Evolutionary conservation across 805 yeast genomes (phyloP).

Genomic region (Vanderwaltozyma yarrowii): DNA sequence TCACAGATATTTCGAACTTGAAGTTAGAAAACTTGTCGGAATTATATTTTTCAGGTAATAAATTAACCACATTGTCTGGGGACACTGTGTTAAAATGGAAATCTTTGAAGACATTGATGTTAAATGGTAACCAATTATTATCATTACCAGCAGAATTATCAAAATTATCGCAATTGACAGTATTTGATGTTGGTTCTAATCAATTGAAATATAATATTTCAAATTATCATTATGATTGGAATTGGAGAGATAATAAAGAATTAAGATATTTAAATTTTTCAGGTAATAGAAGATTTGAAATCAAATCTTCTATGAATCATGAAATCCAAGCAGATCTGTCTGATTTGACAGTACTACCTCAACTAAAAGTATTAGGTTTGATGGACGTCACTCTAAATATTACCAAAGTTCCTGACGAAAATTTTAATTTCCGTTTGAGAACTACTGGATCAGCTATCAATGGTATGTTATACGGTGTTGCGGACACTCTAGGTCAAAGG

Average conservation of each 20-base stretch:
- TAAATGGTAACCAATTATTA: constrained; percentile 78
- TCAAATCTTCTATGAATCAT: constrained; percentile 46
- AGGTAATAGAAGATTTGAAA: constrained; percentile 86
- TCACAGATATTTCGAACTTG: constrained; percentile 75
- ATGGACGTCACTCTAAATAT: constrained; percentile 94
- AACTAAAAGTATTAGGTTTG: constrained; percentile 66
- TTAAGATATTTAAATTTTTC: constrained; percentile 79
- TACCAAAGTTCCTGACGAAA: constrained; percentile 81
- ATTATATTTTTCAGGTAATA: constrained; percentile 76
- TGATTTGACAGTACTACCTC: constrained; percentile 63
- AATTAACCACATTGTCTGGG: constrained; percentile 65
- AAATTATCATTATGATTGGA: constrained; percentile 96
- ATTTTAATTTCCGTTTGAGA: constrained; percentile 71
- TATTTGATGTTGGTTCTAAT: constrained; percentile 86
- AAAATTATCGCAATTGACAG: constrained; percentile 49
- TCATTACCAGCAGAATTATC: constrained; percentile 85
- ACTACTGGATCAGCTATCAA: constrained; percentile 77
- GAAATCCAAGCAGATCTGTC: constrained; percentile 39
- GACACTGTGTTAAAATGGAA: constrained; percentile 65
- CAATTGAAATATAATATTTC: constrained; percentile 84
- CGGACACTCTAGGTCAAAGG: constrained; percentile 70
- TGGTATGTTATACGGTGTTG: constrained; percentile 77
- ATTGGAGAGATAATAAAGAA: constrained; percentile 79
- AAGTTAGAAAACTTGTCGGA: constrained; percentile 48
- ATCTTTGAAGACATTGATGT: constrained; percentile 47